These are phyloP conservation scores for Phytopythium vexans DNA, from an alignment of 352 stramenopile species.

Conservation along the genomic window DNA sequence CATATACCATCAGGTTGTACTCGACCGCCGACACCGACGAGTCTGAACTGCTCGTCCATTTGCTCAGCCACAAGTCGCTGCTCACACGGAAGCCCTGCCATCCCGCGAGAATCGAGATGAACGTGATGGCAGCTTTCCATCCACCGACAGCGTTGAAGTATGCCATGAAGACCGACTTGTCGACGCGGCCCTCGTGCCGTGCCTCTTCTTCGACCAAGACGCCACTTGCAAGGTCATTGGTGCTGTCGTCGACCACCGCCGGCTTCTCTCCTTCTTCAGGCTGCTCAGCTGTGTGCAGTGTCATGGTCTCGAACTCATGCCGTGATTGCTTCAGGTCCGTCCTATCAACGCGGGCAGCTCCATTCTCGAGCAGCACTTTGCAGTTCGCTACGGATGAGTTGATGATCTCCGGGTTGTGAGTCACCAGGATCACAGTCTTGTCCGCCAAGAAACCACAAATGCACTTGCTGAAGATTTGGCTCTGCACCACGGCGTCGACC, in stretches of 20 bases:
- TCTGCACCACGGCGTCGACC: conserved; percentile 25
- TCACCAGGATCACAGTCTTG: conserved; percentile 6
- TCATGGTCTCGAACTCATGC: too few species aligned
- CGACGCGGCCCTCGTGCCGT: conserved; percentile 20
- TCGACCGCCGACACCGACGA: background rate
- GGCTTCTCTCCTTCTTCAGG: too few species aligned
- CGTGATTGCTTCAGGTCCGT: too few species aligned
- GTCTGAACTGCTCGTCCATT: conserved; percentile 8
- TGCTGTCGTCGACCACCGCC: too few species aligned
- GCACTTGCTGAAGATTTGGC: conserved; percentile 4
- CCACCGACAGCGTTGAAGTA: conserved; percentile 29
- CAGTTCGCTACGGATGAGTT: background rate
- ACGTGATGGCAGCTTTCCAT: conserved; percentile 4
- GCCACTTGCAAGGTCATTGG: background rate
- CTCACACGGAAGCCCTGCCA: conserved; percentile 16
- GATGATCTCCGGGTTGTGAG: conserved; percentile 1
- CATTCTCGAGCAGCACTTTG: conserved; percentile 1
- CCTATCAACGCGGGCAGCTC: background rate
- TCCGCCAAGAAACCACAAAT: background rate
- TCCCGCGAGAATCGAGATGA: conserved; percentile 2
- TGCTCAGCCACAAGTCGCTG: conserved; percentile 23
- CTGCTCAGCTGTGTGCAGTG: background rate
- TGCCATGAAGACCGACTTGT: conserved; percentile 12
- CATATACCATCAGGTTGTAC: conserved; percentile 24
- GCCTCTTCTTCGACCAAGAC: conserved; percentile 20